Conservation (phyloP, 2,329 filamentous ascomycete genomes). For the Cladosporium sp. region DNA sequence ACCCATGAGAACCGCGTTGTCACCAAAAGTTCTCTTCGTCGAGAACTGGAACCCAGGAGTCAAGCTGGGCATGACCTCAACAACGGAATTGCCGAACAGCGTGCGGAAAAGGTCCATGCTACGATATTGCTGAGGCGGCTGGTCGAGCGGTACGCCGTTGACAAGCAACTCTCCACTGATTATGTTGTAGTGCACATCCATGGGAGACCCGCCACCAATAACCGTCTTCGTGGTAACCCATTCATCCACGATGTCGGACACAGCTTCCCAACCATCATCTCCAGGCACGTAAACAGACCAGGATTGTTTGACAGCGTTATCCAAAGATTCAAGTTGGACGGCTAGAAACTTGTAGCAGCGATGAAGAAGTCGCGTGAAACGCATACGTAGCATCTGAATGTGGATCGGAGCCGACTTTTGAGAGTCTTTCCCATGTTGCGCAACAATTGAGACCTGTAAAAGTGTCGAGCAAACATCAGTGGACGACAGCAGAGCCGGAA, state of each 20-base stretch:
- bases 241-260: slow-evolving; percentile 8
- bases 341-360: slow-evolving; percentile 15
- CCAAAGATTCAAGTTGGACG: slow-evolving; percentile 10
- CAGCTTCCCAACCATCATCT: slow-evolving; percentile 13
- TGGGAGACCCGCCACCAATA: slow-evolving; percentile 18
- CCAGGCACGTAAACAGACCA: slow-evolving; percentile 39
- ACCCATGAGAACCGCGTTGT: slow-evolving; percentile 54
- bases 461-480: slow-evolving; percentile 17
- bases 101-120: slow-evolving; percentile 41
- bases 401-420: background rate
- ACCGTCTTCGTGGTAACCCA: slow-evolving; percentile 27
- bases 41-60: slow-evolving; percentile 53
- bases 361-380: slow-evolving; percentile 17
- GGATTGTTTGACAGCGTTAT: slow-evolving; percentile 22
- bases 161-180: slow-evolving; percentile 48
- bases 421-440: slow-evolving; percentile 17
- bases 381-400: slow-evolving; percentile 1
- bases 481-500: slow-evolving; percentile 17
- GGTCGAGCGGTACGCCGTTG: slow-evolving; percentile 47
- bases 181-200: slow-evolving; percentile 40
- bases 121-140: slow-evolving; percentile 51
- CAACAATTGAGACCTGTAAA: slow-evolving; percentile 18
- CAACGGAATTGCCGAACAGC: slow-evolving; percentile 52
- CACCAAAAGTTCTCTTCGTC: slow-evolving; percentile 35
- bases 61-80: slow-evolving; percentile 50